These are phyloP conservation scores for Lyophyllum semitale DNA, from an alignment of 768 basidiomycete genomes.

Conservation along the genomic window DNA sequence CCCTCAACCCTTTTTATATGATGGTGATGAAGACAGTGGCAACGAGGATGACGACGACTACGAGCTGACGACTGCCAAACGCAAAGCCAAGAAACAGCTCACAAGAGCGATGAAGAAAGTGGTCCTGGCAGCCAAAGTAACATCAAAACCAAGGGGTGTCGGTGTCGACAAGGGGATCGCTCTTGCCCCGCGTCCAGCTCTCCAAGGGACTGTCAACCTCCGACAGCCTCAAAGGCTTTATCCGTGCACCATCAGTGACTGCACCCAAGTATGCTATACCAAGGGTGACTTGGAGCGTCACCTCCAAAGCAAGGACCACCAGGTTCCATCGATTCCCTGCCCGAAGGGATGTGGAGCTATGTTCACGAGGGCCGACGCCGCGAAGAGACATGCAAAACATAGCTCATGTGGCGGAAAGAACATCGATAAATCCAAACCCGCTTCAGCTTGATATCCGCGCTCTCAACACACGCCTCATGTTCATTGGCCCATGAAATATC, in stretches of 20 bases:
- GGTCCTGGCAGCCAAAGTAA: no score
- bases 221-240: neutral
- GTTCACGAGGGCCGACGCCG: conserved; percentile 16
- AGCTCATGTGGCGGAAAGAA: neutral
- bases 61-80: neutral
- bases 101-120: neutral
- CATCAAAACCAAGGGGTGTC: neutral
- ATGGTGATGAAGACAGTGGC: neutral
- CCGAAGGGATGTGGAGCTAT: conserved; percentile 10
- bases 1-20: neutral
- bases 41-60: neutral
- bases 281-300: conserved; percentile 13
- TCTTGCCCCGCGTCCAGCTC: neutral
- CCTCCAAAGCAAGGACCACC: conserved; percentile 7
- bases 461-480: no score
- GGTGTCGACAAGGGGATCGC: no score
- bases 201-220: neutral
- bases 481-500: neutral
- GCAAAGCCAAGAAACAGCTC: neutral
- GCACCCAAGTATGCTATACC: conserved; percentile 7
- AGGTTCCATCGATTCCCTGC: conserved; percentile 12
- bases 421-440: neutral
- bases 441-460: no score
- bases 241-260: conserved; percentile 4
- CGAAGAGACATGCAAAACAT: conserved; percentile 14